Percentiles rank a stretch among this genome's conserved stretches.
Conservation (phyloP, 345 rosid genomes). For the Orychophragmus violaceus region DNA sequence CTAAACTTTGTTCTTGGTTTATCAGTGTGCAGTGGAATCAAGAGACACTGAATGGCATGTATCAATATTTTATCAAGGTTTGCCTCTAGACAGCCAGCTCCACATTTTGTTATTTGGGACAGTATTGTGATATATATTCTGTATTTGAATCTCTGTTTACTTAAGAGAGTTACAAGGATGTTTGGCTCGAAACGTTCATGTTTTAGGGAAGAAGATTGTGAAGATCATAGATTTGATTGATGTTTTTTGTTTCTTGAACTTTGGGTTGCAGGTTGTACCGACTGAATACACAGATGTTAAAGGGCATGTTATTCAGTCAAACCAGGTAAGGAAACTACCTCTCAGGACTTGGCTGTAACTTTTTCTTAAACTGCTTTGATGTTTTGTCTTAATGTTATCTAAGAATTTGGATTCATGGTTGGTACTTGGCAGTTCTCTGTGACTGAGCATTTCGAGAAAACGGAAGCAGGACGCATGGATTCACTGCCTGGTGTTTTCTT, state of each 20-base stretch:
- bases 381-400: background rate
- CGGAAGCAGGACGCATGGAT: constrained; percentile 33
- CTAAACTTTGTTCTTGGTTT: background rate
- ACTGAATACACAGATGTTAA: constrained; percentile 59
- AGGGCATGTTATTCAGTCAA: constrained; percentile 50
- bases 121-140: background rate
- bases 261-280: constrained; percentile 64
- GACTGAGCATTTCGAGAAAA: constrained; percentile 58
- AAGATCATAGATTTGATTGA: constrained; percentile 1
- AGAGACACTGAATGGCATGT: constrained; percentile 61
- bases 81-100: background rate
- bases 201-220: background rate
- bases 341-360: background rate
- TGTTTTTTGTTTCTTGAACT: background rate
- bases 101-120: background rate
- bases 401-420: background rate
- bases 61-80: constrained; percentile 82
- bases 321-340: constrained; percentile 43
- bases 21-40: constrained; percentile 62
- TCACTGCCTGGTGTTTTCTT: constrained; percentile 61
- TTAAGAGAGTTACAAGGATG: background rate
- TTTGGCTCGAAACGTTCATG: background rate
- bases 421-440: constrained; percentile 53
- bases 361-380: background rate
- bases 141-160: background rate